Evolutionary conservation across 306 rosid species (phyloP).

Genomic region (Morella rubra): DNA sequence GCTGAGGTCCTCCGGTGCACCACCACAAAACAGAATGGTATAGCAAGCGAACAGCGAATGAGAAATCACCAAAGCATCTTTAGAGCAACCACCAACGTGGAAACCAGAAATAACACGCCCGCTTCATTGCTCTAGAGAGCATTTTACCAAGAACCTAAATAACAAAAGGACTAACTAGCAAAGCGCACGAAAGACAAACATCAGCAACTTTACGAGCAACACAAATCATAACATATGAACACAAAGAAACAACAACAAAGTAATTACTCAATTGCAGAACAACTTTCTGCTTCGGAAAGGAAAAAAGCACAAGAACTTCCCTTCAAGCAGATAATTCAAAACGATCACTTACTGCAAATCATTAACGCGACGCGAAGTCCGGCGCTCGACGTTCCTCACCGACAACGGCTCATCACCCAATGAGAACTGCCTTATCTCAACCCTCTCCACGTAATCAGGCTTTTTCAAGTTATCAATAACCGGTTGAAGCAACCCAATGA

Average conservation of each 20-base stretch:
- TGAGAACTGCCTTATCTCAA: slow-evolving; percentile 88
- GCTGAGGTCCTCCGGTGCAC: background rate
- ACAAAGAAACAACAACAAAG: background rate
- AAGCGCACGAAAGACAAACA: background rate
- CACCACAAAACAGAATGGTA: background rate
- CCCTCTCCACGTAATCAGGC: slow-evolving; percentile 94
- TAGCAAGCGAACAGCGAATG: background rate
- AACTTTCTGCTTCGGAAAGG: background rate
- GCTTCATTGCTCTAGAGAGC: background rate
- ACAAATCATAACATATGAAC: background rate
- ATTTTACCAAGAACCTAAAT: background rate
- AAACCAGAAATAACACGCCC: background rate
- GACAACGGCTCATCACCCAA: slow-evolving; percentile 92
- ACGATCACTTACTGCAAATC: slow-evolving; percentile 78
- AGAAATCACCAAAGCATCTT: background rate
- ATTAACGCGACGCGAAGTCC: slow-evolving; percentile 90
- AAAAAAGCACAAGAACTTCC: background rate
- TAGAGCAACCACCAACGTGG: background rate
- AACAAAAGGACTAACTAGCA: background rate
- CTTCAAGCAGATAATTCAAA: background rate
- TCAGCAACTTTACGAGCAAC: background rate
- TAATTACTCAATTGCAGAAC: background rate
- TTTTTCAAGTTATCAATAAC: slow-evolving; percentile 87
- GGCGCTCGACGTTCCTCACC: slow-evolving; percentile 90
- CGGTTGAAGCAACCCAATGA: slow-evolving; percentile 91